phyloP scores from a whole-genome alignment of 352 stramenopile species.

The Hyaloperonospora brassicae region DNA sequence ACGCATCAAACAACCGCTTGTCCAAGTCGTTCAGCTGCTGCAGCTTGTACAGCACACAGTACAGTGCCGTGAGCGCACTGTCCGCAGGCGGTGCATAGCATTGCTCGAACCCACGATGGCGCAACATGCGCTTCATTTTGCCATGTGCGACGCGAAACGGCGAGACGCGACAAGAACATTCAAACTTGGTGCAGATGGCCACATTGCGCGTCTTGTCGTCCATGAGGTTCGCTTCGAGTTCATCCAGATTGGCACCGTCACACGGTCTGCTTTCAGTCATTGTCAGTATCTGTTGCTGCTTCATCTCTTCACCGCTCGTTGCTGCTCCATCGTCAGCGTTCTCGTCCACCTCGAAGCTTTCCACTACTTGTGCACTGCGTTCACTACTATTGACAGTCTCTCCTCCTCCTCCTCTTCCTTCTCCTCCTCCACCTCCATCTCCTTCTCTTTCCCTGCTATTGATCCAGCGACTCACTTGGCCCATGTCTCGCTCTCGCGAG shows the following conservation, averaged over 20 bases:
- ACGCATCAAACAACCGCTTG: slow-evolving; percentile 51
- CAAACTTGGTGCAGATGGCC: slow-evolving; percentile 54
- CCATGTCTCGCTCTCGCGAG: slow-evolving; percentile 18
- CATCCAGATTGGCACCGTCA: slow-evolving; percentile 31
- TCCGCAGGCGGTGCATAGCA: slow-evolving; percentile 32
- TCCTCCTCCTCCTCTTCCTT: not conserved
- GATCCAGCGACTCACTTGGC: slow-evolving; percentile 2
- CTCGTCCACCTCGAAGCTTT: slow-evolving; percentile 13
- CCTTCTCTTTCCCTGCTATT: slow-evolving; percentile 4
- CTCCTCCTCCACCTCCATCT: not conserved
- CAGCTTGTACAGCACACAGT: slow-evolving; percentile 52
- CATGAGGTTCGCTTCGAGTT: slow-evolving; percentile 58
- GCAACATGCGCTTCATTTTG: slow-evolving; percentile 61
- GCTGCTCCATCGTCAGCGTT: slow-evolving; percentile 8
- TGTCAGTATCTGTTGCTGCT: slow-evolving; percentile 11
- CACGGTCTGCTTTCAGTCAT: slow-evolving; percentile 4
- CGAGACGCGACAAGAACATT: slow-evolving; percentile 66
- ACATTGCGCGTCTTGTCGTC: slow-evolving; percentile 66
- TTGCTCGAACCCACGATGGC: slow-evolving; percentile 37
- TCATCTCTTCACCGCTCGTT: slow-evolving; percentile 9
- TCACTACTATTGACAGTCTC: slow-evolving; percentile 20
- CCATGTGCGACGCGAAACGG: slow-evolving; percentile 45
- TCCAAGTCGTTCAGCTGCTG: slow-evolving; percentile 72
- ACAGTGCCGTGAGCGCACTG: slow-evolving; percentile 40
- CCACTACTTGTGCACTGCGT: slow-evolving; percentile 10